Conservation (phyloP, 768 basidiomycete species). For the Leccinum barrowsii region DNA sequence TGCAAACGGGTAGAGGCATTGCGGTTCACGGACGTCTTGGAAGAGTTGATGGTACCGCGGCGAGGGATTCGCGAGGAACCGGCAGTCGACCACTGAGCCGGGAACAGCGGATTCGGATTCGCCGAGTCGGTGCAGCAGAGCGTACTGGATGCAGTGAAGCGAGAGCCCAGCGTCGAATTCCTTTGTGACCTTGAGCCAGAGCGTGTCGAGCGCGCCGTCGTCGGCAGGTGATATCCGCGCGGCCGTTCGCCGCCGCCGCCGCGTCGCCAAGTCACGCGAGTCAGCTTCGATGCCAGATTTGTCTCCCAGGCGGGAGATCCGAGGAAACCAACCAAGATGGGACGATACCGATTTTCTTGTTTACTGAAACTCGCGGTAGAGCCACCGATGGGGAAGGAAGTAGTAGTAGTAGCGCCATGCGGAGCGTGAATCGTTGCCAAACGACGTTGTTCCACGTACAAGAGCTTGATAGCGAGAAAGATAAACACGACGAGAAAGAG, state of each 20-base stretch:
- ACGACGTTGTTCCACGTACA: constrained; percentile 30
- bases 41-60: not conserved
- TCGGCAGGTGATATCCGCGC: constrained; percentile 5
- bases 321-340: constrained; percentile 27
- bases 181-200: not conserved
- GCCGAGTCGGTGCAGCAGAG: not conserved
- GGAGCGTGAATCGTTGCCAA: constrained; percentile 23
- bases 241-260: not conserved
- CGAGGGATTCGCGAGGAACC: not conserved
- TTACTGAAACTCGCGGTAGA: constrained; percentile 1
- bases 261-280: constrained; percentile 6
- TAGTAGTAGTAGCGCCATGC: not conserved
- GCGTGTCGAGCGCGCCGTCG: constrained; percentile 9
- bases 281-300: constrained; percentile 12
- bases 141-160: constrained; percentile 4
- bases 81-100: not conserved
- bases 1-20: not conserved
- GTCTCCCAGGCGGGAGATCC: constrained; percentile 34
- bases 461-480: constrained; percentile 21
- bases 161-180: constrained; percentile 3
- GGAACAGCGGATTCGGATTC: not conserved
- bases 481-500: constrained; percentile 15
- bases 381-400: not conserved
- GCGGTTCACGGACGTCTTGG: not conserved
- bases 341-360: constrained; percentile 1